phyloP scores from a whole-genome alignment of 2,329 filamentous ascomycete genomes.

The Arthrobotrys entomopaga region DNA sequence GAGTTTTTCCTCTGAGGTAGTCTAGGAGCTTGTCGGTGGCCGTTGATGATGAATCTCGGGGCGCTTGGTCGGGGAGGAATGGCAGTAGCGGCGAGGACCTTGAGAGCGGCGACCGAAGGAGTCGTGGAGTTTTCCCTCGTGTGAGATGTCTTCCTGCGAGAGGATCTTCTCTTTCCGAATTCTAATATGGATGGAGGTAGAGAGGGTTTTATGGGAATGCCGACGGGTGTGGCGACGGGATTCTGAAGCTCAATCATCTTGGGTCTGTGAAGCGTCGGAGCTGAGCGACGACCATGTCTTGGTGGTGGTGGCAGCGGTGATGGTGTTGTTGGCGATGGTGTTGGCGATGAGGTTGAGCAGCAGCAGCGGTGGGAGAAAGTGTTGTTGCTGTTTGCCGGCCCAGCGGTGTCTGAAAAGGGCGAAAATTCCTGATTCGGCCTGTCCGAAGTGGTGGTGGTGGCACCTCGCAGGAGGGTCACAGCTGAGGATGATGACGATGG shows the following conservation, averaged over 20 bases:
- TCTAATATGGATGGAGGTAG: constrained; percentile 37
- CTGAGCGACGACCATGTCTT: constrained; percentile 48
- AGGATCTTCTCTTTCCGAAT: constrained; percentile 32
- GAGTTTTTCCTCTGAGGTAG: constrained; percentile 44
- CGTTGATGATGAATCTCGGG: constrained; percentile 29
- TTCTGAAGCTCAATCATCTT: constrained; percentile 51
- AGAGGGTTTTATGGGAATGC: constrained; percentile 44
- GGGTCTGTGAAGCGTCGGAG: constrained; percentile 34
- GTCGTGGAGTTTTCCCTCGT: constrained; percentile 35
- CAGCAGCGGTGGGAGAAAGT: constrained; percentile 20
- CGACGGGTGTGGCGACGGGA: constrained; percentile 45
- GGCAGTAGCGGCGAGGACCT: constrained; percentile 57
- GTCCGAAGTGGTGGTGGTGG: constrained; percentile 41
- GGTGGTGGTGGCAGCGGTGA: constrained; percentile 13
- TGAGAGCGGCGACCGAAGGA: constrained; percentile 58
- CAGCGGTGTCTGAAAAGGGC: constrained; percentile 5
- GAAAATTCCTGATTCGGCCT: constrained; percentile 50
- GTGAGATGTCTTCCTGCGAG: constrained; percentile 15
- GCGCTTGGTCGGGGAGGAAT: constrained; percentile 55
- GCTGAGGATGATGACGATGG: constrained; percentile 11
- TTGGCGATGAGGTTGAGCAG: neutral
- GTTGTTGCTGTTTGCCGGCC: constrained; percentile 46
- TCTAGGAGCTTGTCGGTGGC: constrained; percentile 46
- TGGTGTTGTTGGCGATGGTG: constrained; percentile 4
- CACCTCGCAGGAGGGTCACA: constrained; percentile 23